Conservation (phyloP, 2,329 filamentous ascomycete genomes). For the Fusarium sp. region DNA sequence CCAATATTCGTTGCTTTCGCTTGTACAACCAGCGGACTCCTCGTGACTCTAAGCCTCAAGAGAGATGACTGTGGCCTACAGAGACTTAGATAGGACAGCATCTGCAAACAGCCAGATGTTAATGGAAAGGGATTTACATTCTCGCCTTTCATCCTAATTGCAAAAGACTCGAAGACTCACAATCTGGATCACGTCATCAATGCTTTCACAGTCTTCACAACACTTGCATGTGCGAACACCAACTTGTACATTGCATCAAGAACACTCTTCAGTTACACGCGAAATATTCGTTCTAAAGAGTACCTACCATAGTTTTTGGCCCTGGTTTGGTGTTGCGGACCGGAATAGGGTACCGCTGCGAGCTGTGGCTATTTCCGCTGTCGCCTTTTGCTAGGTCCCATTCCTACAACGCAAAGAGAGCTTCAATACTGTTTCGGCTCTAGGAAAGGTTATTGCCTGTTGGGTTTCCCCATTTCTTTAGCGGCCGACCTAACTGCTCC, state of each 20-base stretch:
- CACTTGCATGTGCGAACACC: not conserved
- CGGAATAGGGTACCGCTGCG: not conserved
- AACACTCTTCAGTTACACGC: not conserved
- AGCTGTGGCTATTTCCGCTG: not conserved
- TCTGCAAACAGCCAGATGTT: not conserved
- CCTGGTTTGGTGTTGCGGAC: not conserved
- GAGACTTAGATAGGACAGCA: not conserved
- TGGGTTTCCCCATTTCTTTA: too few relatives aligned
- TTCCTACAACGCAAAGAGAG: not conserved
- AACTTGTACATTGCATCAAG: not conserved
- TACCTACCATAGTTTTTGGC: not conserved
- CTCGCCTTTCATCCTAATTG: not conserved
- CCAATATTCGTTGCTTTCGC: not conserved
- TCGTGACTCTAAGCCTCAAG: not conserved
- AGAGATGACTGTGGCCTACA: not conserved
- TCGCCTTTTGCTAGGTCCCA: not conserved
- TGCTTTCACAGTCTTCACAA: not conserved
- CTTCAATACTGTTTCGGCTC: not conserved
- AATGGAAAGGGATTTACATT: not conserved
- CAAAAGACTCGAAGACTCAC: not conserved
- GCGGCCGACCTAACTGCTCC: too few relatives aligned
- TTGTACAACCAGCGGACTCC: not conserved
- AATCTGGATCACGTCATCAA: not conserved
- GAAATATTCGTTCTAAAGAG: not conserved
- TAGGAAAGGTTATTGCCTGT: not conserved